Conservation (phyloP, 345 rosid species). For the Rhizophora apiculata region DNA sequence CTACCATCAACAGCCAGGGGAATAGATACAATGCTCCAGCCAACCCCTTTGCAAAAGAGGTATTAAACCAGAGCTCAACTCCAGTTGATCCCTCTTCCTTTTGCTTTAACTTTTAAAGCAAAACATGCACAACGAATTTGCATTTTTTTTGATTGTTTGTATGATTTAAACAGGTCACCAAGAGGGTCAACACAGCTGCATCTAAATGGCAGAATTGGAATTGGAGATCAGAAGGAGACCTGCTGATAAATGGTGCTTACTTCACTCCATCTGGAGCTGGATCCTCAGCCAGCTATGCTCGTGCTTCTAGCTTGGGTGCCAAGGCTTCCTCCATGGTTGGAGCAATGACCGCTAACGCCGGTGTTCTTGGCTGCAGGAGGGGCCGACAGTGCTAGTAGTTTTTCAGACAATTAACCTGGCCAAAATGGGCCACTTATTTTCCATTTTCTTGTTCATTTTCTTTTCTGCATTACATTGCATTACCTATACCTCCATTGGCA, state of each 20-base stretch:
- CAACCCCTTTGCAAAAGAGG: slow-evolving; percentile 85
- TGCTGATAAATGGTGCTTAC: slow-evolving; percentile 81
- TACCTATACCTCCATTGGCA: slow-evolving; percentile 11
- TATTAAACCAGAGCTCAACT: slow-evolving; percentile 8
- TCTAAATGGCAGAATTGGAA: slow-evolving; percentile 71
- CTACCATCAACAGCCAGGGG: slow-evolving; percentile 96
- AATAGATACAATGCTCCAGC: slow-evolving; percentile 81
- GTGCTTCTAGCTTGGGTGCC: slow-evolving; percentile 93
- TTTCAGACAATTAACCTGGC: slow-evolving; percentile 16
- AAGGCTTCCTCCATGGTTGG: slow-evolving; percentile 78
- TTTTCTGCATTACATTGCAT: slow-evolving; percentile 11
- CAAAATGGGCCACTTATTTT: slow-evolving; percentile 25
- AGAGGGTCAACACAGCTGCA: slow-evolving; percentile 66
- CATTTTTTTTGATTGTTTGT: neutral
- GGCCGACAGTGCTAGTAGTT: slow-evolving; percentile 52
- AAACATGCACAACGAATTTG: neutral
- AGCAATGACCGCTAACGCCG: slow-evolving; percentile 71
- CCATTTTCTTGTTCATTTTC: slow-evolving; percentile 5
- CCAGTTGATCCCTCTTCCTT: neutral
- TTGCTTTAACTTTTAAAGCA: slow-evolving; percentile 9
- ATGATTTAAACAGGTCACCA: slow-evolving; percentile 60
- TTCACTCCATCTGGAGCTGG: slow-evolving; percentile 83
- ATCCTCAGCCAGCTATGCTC: slow-evolving; percentile 75
- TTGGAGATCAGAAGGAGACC: slow-evolving; percentile 92
- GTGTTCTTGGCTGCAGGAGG: slow-evolving; percentile 62